Base-by-base conservation (phyloP, 345 rosid species). In the Gossypium stocksii region DNA sequence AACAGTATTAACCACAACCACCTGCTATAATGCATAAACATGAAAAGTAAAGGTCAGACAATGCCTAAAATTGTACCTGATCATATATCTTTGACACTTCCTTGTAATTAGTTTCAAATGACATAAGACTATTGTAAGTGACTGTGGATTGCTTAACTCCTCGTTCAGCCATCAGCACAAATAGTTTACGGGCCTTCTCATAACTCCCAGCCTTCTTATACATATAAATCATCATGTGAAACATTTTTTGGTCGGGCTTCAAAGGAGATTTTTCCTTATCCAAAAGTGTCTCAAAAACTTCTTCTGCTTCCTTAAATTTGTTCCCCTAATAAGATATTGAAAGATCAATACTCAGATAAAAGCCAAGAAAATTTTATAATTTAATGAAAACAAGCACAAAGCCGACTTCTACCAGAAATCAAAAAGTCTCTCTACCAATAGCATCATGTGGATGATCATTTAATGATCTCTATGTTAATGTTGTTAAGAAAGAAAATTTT, bases 21-120 rank as follows among this genome's bases (percentile, higher is more conserved):
- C 45, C 49, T 43, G 43, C 53, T 77, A 44, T 22, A 48, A 34
- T 6, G 10, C 22, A 76, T 20, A 65, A 60, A 76, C 23, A 25
- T 48, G 44, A 23, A 73, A 43, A 17, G 44, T 2, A 34, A 5
- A 52, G 44, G 59, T 19, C 22, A 27, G 58, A 73, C 17, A 22
- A 65, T 38, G 56, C 56, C n/a, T 23, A 46, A 17, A 41, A 65
- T 48, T 16, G 73, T 81, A 95, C 99, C 96, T 92, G 94, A 82
- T 93, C 96, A 87, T 91, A 95, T 81, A 92, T 93, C 81, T 86
- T 88, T 45, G 99, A 95, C 77, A 93, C 99, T 85, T 95, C 99
- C 89, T 95, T 95, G 80, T 91, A 95, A 71, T 80, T 88, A 65
- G 86, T 85, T 81, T 91, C 99, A 77, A 93, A 91, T 38, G 98